phyloP scores from a whole-genome alignment of 1,284 basidiomycete species.

The Ceratobasidium sp. region DNA sequence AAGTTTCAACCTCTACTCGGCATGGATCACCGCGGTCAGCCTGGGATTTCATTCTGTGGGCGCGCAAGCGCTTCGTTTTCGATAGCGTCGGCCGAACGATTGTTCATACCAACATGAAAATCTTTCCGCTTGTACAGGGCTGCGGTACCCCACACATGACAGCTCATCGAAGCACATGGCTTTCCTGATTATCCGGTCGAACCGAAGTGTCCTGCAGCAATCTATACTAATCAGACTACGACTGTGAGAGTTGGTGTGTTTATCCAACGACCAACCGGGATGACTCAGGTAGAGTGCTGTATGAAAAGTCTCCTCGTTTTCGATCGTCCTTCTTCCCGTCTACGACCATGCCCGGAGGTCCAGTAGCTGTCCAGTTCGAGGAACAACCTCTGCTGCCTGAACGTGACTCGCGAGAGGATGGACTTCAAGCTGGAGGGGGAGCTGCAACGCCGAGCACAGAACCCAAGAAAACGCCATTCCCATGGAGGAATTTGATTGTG shows the following conservation, averaged over 20 bases:
- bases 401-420: conserved; percentile 36
- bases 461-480: conserved; percentile 14
- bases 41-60: not conserved
- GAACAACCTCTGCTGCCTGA: conserved; percentile 34
- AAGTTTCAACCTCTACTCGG: no score
- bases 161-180: conserved; percentile 8
- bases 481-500: conserved; percentile 23
- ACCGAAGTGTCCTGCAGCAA: not conserved
- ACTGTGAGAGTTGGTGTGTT: conserved; percentile 8
- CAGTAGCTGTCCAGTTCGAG: conserved; percentile 39
- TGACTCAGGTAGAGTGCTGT: conserved; percentile 29
- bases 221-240: conserved; percentile 5
- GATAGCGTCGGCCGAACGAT: not conserved
- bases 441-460: not conserved
- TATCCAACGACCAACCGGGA: not conserved
- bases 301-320: not conserved
- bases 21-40: not conserved
- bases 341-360: conserved; percentile 41
- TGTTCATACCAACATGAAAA: not conserved
- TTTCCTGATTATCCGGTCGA: conserved; percentile 5
- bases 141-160: not conserved
- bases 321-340: not conserved
- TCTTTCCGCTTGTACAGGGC: not conserved
- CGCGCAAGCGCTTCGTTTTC: no score
- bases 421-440: not conserved